Evolutionary conservation across 164 flowering plant genomes (phyloP), one percentile per base, ranked within the genome.

Genomic region (Magnolia kwangsiensis): DNA sequence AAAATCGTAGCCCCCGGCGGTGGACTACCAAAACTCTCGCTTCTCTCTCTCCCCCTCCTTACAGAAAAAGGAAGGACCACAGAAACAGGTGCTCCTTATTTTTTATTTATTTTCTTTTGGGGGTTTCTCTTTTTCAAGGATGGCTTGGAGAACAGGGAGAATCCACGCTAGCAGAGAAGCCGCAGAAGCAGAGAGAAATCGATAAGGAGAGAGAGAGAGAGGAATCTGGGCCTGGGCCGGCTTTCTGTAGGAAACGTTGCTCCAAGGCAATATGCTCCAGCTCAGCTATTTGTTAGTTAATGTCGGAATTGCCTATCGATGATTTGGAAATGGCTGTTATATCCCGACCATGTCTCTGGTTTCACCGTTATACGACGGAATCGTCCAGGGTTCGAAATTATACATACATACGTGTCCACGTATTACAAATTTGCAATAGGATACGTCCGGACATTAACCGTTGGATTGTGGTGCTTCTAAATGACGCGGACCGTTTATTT

Each of bases 181-280:
- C 7, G 69, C 24, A 21, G 29, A 24, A 11, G 68, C 8, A 11
- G 63, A 2, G 45, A 4, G 29, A 1, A 0, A 20, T 14, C n/a
- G 31, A 21, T 21, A 66, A 2, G 29, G 29, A 11, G 69, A 65
- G 14, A 65, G 68, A 65, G 51, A 55, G 74, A 55, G 74, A 72
- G 74, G 20, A 9, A 24, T 21, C 11, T 65, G 23, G 23, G 23
- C 23, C 27, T 20, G 68, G 68, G 27, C 68, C 31, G 24, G 69
- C 69, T 21, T 9, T 21, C 29, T 29, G 51, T 45, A 4, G 75
- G 75, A 18, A 63, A 72, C 67, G 75, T 72, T 61, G 75, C 51
- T 59, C n/a, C 50, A 19, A 23, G 29, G 75, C n/a, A 29, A 63
- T 29, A 63, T 21, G 29, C 50, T 37, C 74, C 63, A 72, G 49